Evolutionary conservation across 805 yeast genomes (phyloP).

Genomic region (Suhomyces tanzawaensis): DNA sequence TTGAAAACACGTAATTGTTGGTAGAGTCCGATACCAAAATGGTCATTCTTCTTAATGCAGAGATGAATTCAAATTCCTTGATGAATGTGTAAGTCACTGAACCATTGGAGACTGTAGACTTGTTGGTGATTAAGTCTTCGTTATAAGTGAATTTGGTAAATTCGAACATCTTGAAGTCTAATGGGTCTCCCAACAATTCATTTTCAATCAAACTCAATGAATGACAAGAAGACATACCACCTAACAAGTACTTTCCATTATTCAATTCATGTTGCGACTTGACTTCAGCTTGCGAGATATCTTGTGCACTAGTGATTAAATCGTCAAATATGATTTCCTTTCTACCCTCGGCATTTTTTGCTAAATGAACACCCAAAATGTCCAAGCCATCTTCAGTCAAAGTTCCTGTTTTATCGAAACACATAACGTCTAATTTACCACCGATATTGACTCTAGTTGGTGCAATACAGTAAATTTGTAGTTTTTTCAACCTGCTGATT

Average conservation of each 20-base stretch:
- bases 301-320: slow-evolving; percentile 15
- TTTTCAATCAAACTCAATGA: slow-evolving; percentile 77
- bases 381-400: slow-evolving; percentile 96
- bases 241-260: slow-evolving; percentile 31
- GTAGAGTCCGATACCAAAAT: slow-evolving; percentile 45
- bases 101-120: slow-evolving; percentile 7
- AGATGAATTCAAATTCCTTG: slow-evolving; percentile 75
- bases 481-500: slow-evolving; percentile 60
- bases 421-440: slow-evolving; percentile 84
- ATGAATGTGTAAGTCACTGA: slow-evolving; percentile 27
- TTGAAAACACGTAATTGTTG: slow-evolving; percentile 49
- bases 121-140: slow-evolving; percentile 56
- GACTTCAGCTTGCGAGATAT: slow-evolving; percentile 2
- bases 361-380: slow-evolving; percentile 58
- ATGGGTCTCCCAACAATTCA: slow-evolving; percentile 87
- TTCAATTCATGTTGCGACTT: slow-evolving; percentile 22
- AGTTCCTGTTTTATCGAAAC: slow-evolving; percentile 97
- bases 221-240: slow-evolving; percentile 76
- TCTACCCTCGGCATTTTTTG: slow-evolving; percentile 39
- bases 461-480: slow-evolving; percentile 80
- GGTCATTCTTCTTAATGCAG: slow-evolving; percentile 86
- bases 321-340: slow-evolving; percentile 37
- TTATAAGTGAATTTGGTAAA: slow-evolving; percentile 76
- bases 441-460: slow-evolving; percentile 96
- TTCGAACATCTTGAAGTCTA: slow-evolving; percentile 90